Conservation (phyloP, 257 asterid species). For the Asclepias syriaca region DNA sequence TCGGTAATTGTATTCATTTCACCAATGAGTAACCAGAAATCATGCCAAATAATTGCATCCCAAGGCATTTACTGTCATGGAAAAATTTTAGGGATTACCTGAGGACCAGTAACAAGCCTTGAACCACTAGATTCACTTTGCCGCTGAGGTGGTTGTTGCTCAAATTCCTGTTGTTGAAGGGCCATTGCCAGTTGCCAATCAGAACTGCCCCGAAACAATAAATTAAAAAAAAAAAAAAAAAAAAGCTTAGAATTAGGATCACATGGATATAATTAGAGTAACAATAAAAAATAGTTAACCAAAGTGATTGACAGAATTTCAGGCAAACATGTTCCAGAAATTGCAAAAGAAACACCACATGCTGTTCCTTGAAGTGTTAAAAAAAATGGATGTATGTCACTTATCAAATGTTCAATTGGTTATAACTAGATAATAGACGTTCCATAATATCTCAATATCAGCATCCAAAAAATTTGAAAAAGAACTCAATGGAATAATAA, state of each 20-base stretch:
- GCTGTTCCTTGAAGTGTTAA: not conserved
- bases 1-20: not conserved
- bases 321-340: not conserved
- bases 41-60: not conserved
- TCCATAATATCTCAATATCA: no score
- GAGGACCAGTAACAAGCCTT: constrained; percentile 73
- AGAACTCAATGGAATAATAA: not conserved
- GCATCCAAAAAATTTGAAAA: not conserved
- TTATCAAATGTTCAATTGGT: not conserved
- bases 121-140: constrained; percentile 45
- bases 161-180: constrained; percentile 95
- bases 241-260: not conserved
- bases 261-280: not conserved
- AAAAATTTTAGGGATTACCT: constrained; percentile 32
- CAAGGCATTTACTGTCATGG: not conserved
- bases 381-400: not conserved
- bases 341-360: not conserved
- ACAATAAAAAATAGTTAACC: not conserved
- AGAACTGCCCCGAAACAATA: constrained; percentile 44
- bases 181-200: constrained; percentile 90
- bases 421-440: not conserved
- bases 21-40: not conserved
- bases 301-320: constrained; percentile 5
- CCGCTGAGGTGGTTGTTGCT: constrained; percentile 50
- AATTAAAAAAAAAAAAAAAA: not conserved